Evolutionary conservation across 73 alveolate species (phyloP).

Genomic region (Tetrahymena thermophila): DNA sequence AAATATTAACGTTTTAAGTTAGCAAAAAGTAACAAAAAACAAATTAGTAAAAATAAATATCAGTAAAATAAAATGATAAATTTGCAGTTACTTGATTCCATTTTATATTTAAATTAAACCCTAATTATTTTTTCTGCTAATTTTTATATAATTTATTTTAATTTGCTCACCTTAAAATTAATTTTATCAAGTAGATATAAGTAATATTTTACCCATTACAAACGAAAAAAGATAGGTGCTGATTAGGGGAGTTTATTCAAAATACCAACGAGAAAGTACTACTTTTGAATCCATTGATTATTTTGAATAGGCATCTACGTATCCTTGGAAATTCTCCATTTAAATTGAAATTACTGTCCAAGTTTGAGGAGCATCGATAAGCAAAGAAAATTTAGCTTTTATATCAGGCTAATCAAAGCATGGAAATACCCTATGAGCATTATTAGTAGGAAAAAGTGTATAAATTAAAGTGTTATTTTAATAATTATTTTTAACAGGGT

Average conservation of each 20-base stretch:
- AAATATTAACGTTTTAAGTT: no score
- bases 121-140: not conserved
- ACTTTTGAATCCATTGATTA: not conserved
- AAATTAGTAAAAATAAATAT: no score
- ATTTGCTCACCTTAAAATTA: not conserved
- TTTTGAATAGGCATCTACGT: not conserved
- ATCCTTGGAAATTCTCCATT: not conserved
- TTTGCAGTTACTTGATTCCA: not conserved
- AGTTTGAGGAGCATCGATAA: conserved; percentile 74
- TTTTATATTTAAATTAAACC: no score
- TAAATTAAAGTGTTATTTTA: not conserved
- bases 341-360: conserved; percentile 83
- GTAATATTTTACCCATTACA: not conserved
- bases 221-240: not conserved
- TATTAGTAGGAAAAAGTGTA: conserved; percentile 43
- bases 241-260: not conserved
- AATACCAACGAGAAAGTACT: not conserved
- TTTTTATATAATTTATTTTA: not conserved
- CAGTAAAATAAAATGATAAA: not conserved
- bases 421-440: conserved; percentile 91
- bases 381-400: conserved; percentile 75
- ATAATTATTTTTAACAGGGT: not conserved
- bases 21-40: not conserved
- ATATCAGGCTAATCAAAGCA: conserved; percentile 97
- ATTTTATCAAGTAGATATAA: not conserved